Base-by-base conservation (phyloP, 352 stramenopile genomes). In the Pythium pyrilobum region DNA sequence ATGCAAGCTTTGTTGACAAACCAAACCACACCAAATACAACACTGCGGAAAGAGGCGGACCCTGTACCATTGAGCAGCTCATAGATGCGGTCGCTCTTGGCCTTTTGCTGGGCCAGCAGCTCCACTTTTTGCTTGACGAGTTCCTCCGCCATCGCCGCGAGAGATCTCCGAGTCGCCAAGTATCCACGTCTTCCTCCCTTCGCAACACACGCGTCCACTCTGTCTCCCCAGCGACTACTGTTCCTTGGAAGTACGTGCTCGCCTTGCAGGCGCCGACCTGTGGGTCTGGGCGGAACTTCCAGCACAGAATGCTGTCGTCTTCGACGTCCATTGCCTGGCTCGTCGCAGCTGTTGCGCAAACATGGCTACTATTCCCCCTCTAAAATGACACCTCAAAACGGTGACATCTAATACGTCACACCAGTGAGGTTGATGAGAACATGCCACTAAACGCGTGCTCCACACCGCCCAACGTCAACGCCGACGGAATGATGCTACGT, bases 41-140 rank as follows among this genome's bases (percentile, higher is more conserved):
- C 3, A 25, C 18, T 7, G 23, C 5, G 6, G 33, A 11, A 16
- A 7, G 18, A 23, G 23, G n/a, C 2, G n/a, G 42, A 6, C n/a
- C 28, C 18, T 28, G 43, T 24, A 87, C 74, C 74, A 18, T 67
- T 72, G 10, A 89, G 59, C 0, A 89, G 66, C 44, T 77, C 74
- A 43, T 89, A 54, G 51, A 92, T 71, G 43, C 67, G 67, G 18
- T 81, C 65, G 7, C 64, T 71, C 52, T 89, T 87, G 62, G 72
- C 65, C 37, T 76, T 82, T 59, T 92, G 81, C 43, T 75, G 69
- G 29, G 59, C 66, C 13, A 92, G 77, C 53, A 92, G 62, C 69
- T 88, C 77, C 34, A 87, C 62, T 37, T 92, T 88, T 67, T 92
- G 86, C 55, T 77, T 77, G 38, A 87, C 74, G 27, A 92, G 69